Conservation (phyloP, 306 rosid species). For the Cicer pinnatifidum region DNA sequence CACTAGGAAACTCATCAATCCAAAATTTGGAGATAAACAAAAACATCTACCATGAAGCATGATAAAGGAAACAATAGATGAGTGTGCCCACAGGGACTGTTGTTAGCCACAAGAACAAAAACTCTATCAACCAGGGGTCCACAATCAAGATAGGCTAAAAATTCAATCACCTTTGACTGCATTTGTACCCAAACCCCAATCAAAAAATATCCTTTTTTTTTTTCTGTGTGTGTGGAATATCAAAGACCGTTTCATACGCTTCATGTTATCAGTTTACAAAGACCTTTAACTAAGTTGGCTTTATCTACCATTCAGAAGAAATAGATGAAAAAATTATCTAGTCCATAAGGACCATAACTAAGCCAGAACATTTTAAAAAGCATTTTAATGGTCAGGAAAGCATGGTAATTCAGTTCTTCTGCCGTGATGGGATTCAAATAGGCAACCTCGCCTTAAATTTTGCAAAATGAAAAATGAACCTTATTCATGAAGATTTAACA, state of each 20-base stretch:
- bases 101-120: not conserved
- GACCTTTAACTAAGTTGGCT: not conserved
- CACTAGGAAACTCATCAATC: conserved; percentile 2
- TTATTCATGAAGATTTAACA: conserved; percentile 8
- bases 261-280: conserved; percentile 1
- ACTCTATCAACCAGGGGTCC: conserved; percentile 22
- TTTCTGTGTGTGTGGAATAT: not conserved
- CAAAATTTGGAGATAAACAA: not conserved
- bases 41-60: not conserved
- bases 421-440: not conserved
- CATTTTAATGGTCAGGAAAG: conserved; percentile 7
- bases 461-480: not conserved
- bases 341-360: not conserved
- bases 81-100: not conserved
- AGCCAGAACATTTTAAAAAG: conserved; percentile 1
- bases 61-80: not conserved
- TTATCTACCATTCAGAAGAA: not conserved
- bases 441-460: not conserved
- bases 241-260: not conserved
- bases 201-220: conserved; percentile 29
- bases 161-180: conserved; percentile 22
- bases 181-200: conserved; percentile 31
- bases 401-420: not conserved
- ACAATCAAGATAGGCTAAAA: conserved; percentile 8
- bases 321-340: not conserved